Evolutionary conservation across 2,329 filamentous ascomycete genomes (phyloP).

Genomic region (Lizonia empirigonia): DNA sequence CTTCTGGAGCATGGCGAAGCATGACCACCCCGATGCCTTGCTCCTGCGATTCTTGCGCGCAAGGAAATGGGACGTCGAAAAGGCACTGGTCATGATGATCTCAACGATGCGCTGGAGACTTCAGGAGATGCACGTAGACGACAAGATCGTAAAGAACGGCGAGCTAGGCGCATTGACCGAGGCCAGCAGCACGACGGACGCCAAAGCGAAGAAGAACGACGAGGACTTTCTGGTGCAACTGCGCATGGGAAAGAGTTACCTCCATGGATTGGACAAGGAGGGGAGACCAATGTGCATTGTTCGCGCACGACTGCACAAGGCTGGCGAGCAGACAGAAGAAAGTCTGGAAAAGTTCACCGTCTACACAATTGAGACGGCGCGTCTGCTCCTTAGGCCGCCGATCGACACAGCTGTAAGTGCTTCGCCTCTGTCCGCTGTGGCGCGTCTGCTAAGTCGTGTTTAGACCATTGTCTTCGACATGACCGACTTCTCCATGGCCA

Average conservation of each 20-base stretch:
- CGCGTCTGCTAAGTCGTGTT: background rate
- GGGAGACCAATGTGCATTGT: constrained; percentile 88
- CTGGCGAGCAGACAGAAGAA: constrained; percentile 80
- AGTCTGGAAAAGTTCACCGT: constrained; percentile 89
- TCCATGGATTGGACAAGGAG: constrained; percentile 84
- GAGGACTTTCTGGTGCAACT: constrained; percentile 83
- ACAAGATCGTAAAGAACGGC: constrained; percentile 68
- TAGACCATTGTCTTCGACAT: constrained; percentile 95
- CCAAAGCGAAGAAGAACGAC: constrained; percentile 68
- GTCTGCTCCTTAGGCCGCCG: constrained; percentile 77
- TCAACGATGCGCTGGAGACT: constrained; percentile 92
- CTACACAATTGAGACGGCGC: constrained; percentile 91
- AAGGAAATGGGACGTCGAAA: constrained; percentile 82
- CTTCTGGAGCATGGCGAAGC: constrained; percentile 94
- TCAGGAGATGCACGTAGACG: constrained; percentile 83
- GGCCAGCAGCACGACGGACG: constrained; percentile 65
- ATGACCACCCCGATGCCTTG: constrained; percentile 87
- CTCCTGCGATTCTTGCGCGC: constrained; percentile 59
- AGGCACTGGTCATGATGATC: constrained; percentile 90
- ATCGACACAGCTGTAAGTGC: constrained; percentile 91
- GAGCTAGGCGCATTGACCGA: constrained; percentile 61
- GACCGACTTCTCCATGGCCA: constrained; percentile 89
- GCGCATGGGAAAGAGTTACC: constrained; percentile 88
- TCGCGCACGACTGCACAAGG: constrained; percentile 78
- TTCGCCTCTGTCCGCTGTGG: background rate